Percentiles rank a stretch among this genome's conserved stretches.
Evolutionary conservation across 23 red algal genomes (phyloP).

Genomic region (Pyropia haitanensis): DNA sequence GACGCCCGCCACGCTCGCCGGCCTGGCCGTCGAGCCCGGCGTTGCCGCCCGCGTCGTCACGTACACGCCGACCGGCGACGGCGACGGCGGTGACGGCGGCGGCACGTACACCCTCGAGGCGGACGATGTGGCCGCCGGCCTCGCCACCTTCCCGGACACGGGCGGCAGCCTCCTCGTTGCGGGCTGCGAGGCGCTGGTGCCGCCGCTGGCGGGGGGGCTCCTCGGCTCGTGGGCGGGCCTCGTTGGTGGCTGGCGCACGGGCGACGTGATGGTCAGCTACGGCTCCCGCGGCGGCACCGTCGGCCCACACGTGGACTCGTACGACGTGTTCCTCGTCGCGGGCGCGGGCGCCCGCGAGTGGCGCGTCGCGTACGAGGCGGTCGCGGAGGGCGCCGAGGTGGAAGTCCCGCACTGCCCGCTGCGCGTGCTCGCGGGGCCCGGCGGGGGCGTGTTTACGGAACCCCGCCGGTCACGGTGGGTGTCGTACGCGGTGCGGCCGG

Average conservation of each 20-base stretch:
- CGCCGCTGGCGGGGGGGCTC: conserved; percentile 26
- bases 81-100: conserved; percentile 1
- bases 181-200: conserved; percentile 44
- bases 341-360: conserved; percentile 50
- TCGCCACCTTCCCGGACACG: conserved; percentile 28
- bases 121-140: conserved; percentile 12
- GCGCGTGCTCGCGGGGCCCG: conserved; percentile 33
- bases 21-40: conserved; percentile 36
- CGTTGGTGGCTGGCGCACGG: conserved; percentile 67
- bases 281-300: conserved; percentile 58
- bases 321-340: conserved; percentile 85
- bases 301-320: conserved; percentile 89
- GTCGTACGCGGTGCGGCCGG: conserved; percentile 16
- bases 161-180: conserved; percentile 67
- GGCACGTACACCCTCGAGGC: conserved; percentile 53
- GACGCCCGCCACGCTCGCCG: conserved; percentile 64
- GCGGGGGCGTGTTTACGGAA: conserved; percentile 11
- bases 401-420: conserved; percentile 31
- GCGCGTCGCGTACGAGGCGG: conserved; percentile 30
- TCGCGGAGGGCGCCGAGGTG: conserved; percentile 30
- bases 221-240: conserved; percentile 37
- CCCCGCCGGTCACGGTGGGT: conserved; percentile 28
- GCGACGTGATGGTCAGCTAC: conserved; percentile 85
- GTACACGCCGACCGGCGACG: background rate
- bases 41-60: conserved; percentile 52